Percentiles rank a stretch among this genome's conserved stretches.
Conservation (phyloP, 2,329 filamentous ascomycete species). For the Trichoderma atroviride region DNA sequence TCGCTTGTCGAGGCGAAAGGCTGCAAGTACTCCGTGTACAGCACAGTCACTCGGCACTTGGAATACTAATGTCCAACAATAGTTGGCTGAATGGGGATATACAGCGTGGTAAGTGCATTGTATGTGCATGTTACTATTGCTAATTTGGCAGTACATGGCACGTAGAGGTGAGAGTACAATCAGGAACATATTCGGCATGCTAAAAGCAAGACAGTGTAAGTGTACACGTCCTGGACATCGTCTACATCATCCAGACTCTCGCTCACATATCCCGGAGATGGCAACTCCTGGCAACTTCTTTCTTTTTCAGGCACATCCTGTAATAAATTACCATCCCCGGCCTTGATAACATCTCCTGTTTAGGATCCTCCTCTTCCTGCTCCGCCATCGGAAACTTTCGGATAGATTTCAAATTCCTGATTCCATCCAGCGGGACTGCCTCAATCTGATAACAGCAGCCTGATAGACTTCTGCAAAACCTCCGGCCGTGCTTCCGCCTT, state of each 20-base stretch:
- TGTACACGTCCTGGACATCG: background rate
- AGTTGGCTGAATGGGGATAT: background rate
- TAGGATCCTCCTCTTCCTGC: background rate
- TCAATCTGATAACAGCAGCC: background rate
- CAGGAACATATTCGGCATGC: too few species aligned
- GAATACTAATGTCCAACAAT: background rate
- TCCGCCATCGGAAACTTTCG: constrained; percentile 19
- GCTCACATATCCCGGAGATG: background rate
- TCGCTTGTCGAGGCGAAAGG: background rate
- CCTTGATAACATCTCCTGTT: background rate
- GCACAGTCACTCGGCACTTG: background rate
- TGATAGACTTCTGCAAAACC: background rate
- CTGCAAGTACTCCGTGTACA: background rate
- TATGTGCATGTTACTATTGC: background rate
- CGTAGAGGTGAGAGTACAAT: too few species aligned
- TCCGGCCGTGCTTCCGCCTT: background rate
- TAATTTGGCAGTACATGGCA: background rate
- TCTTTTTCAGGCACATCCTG: background rate
- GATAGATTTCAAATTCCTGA: background rate
- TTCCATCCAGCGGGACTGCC: constrained; percentile 4
- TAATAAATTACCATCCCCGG: background rate
- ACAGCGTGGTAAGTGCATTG: background rate
- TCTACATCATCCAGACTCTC: background rate
- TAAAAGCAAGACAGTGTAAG: background rate
- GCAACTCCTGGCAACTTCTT: background rate